Base-by-base conservation (phyloP, 1,139 yeast species). In the Magnusiomyces fungicola region DNA sequence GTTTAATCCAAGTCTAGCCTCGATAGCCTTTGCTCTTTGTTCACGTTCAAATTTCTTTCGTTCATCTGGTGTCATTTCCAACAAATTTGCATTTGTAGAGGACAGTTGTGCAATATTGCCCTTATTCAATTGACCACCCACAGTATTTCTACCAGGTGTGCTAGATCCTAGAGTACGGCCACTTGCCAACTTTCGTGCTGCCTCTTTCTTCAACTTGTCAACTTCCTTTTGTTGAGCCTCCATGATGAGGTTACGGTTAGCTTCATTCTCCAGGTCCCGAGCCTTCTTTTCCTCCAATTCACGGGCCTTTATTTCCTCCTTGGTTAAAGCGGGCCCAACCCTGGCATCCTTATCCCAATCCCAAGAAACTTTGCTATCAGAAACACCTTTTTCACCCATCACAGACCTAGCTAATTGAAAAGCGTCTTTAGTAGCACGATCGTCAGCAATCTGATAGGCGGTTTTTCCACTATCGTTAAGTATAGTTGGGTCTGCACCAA, bases 1-100 rank as follows among this genome's bases (percentile, higher is more conserved):
- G 47, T 43, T 67, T 69, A 45, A 12, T n/a, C 53, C 50, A 61
- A 90, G 63, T 58, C 99, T 74, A 0, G 94, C 96, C 64, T 92
- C 97, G 0, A 96, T 97, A 0, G 99, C 99, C 53, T 97, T 74
- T 0, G 97, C 97, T 49, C 98, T 72, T 62, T 92, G 90, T 60
- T 92, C 98, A 54, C 98, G 77, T 83, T 90, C 89, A 30, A 59
- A 67, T 61, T 51, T 71, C 57, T 48, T 70, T 7, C 69, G 68
- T 0, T 61, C 58, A 12, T 69, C 70, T 66, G 64, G 52, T 58
- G 68, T 42, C 50, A 51, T 25, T 24, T 46, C 49, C 67, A 50
- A 16, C 14, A 47, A 41, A 62, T 66, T 19, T 58, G 67, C 50
- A 10, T 43, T 46, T 14, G 46, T 43, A 1, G 50, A 23, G 33